Evolutionary conservation across 129 eudicot species (phyloP).

Genomic region (Artemisia argyi): DNA sequence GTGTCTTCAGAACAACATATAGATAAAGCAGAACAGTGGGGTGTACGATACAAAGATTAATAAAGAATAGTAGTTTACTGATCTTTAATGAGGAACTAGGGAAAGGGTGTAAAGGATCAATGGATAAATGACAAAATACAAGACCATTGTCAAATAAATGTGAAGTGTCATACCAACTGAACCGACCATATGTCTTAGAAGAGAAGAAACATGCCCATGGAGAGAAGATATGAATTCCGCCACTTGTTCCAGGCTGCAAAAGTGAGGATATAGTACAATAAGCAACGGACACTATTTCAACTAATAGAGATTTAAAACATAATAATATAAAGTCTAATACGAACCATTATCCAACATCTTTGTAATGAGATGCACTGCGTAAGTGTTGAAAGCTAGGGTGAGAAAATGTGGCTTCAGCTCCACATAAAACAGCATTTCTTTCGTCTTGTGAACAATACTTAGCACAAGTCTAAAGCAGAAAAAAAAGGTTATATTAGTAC

Average conservation of each 20-base stretch:
- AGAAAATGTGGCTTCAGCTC: slow-evolving; percentile 74
- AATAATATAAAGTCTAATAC: neutral
- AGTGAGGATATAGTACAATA: neutral
- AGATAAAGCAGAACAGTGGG: too few species aligned
- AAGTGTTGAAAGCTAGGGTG: slow-evolving; percentile 71
- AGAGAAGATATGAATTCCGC: slow-evolving; percentile 69
- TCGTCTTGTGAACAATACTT: slow-evolving; percentile 76
- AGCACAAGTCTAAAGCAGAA: slow-evolving; percentile 60
- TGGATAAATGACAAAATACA: neutral
- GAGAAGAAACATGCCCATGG: slow-evolving; percentile 94
- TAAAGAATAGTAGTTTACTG: neutral
- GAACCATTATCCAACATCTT: slow-evolving; percentile 88
- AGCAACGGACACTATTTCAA: neutral
- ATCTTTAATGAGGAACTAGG: neutral
- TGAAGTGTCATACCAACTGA: slow-evolving; percentile 74
- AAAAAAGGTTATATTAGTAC: slow-evolving; percentile 16
- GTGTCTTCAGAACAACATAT: neutral
- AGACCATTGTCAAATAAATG: neutral
- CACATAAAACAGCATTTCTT: slow-evolving; percentile 51
- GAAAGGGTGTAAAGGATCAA: neutral
- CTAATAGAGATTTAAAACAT: neutral
- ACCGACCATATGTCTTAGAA: slow-evolving; percentile 90
- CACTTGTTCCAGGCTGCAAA: slow-evolving; percentile 70
- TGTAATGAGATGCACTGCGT: slow-evolving; percentile 86
- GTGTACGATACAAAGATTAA: neutral